Percentiles rank a stretch among this genome's conserved stretches.
Evolutionary conservation across 805 yeast genomes (phyloP).

Genomic region (Candida vartiovaarae): DNA sequence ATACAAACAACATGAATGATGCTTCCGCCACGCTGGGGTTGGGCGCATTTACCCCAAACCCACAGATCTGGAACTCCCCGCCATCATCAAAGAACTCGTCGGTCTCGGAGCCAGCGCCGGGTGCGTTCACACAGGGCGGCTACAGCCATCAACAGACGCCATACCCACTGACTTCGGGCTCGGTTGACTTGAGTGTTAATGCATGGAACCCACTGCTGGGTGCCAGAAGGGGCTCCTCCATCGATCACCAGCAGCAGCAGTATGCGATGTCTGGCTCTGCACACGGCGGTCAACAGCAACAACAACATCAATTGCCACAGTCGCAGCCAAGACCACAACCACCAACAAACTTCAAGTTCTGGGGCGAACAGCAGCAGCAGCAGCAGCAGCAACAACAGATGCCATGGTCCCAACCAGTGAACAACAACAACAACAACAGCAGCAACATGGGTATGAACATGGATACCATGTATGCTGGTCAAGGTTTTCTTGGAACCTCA

Average conservation of each 20-base stretch:
- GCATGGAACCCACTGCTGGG: constrained; percentile 1
- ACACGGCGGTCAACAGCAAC: background rate
- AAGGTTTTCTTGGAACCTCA: background rate
- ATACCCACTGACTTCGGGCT: too few species aligned
- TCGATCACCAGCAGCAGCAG: constrained; percentile 2
- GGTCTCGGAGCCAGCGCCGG: background rate
- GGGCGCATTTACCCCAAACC: constrained; percentile 5
- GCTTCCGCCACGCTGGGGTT: background rate
- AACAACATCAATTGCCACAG: background rate
- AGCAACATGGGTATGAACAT: too few species aligned
- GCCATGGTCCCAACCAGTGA: too few species aligned
- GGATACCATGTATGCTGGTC: too few species aligned
- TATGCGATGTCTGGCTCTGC: background rate
- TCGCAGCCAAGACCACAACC: background rate
- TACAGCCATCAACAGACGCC: too few species aligned
- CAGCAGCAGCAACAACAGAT: background rate
- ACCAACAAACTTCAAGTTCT: too few species aligned
- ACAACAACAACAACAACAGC: too few species aligned
- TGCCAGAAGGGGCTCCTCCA: constrained; percentile 14
- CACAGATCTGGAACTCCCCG: constrained; percentile 3
- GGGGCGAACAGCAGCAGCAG: background rate
- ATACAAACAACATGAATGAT: background rate
- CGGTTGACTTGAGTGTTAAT: too few species aligned
- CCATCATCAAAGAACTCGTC: background rate
- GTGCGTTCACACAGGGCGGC: background rate